phyloP scores from a whole-genome alignment of 2,329 filamentous ascomycete genomes.

The Herpotrichia juniperi region DNA sequence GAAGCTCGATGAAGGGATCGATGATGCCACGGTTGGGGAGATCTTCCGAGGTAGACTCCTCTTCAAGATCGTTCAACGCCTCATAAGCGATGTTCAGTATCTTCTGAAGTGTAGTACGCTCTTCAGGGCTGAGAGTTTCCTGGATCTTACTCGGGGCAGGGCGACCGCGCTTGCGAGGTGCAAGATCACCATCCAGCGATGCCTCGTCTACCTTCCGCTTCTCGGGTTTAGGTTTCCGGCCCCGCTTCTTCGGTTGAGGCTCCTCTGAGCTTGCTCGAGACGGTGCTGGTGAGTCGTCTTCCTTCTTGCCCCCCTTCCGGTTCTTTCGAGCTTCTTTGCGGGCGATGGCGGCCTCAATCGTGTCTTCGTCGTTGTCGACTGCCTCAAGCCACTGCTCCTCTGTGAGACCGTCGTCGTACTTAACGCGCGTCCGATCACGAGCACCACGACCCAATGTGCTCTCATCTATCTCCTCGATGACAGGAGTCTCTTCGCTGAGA shows the following conservation, averaged over 20 bases:
- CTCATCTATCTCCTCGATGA: constrained; percentile 79
- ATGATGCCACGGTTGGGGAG: constrained; percentile 79
- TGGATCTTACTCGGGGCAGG: constrained; percentile 65
- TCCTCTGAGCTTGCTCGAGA: constrained; percentile 86
- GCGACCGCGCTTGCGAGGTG: constrained; percentile 69
- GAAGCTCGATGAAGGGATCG: constrained; percentile 90
- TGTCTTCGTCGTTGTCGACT: constrained; percentile 95
- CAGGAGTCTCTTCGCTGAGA: constrained; percentile 80
- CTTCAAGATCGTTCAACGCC: constrained; percentile 81
- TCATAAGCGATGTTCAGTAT: constrained; percentile 81
- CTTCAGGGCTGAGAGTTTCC: constrained; percentile 69
- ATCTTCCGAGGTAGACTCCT: constrained; percentile 67
- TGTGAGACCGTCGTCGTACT: constrained; percentile 95
- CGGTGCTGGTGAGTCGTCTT: constrained; percentile 76
- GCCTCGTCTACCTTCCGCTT: constrained; percentile 88
- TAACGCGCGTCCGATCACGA: constrained; percentile 90
- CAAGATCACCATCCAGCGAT: constrained; percentile 67
- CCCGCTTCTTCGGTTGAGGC: constrained; percentile 75
- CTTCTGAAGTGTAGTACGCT: constrained; percentile 79
- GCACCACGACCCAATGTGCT: constrained; percentile 80
- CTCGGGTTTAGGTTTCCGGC: constrained; percentile 77
- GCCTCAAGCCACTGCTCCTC: constrained; percentile 99
- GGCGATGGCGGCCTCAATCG: constrained; percentile 88
- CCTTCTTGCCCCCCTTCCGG: constrained; percentile 64
- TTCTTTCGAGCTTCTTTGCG: constrained; percentile 85